These are phyloP conservation scores for Singerocomus inundabilis DNA, from an alignment of 1,284 basidiomycete species.

Conservation along the genomic window DNA sequence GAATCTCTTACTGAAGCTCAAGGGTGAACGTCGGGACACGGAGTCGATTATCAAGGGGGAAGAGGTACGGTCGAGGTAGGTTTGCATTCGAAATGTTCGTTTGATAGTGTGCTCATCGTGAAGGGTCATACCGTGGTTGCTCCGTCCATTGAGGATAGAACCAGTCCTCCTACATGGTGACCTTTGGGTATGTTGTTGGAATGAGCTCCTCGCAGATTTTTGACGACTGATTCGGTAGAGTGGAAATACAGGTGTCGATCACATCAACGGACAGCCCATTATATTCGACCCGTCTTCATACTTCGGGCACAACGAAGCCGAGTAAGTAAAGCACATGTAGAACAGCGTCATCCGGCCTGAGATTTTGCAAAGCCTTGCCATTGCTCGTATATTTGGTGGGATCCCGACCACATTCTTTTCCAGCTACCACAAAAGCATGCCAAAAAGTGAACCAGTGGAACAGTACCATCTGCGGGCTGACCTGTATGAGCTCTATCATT, in stretches of 20 bases:
- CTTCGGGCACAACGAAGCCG: constrained; percentile 85
- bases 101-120: constrained; percentile 9
- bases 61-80: constrained; percentile 57
- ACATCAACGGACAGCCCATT: constrained; percentile 54
- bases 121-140: constrained; percentile 76
- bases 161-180: constrained; percentile 86
- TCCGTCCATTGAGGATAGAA: constrained; percentile 58
- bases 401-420: constrained; percentile 70
- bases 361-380: constrained; percentile 58
- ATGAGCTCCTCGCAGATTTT: not conserved
- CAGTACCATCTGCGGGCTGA: constrained; percentile 71
- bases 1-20: constrained; percentile 60
- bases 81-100: constrained; percentile 6
- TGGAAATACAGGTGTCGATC: constrained; percentile 69
- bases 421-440: constrained; percentile 69
- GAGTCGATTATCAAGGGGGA: constrained; percentile 56
- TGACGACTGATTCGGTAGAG: constrained; percentile 44
- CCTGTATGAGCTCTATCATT: constrained; percentile 85
- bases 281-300: constrained; percentile 84
- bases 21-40: constrained; percentile 42
- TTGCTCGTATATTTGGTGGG: constrained; percentile 83
- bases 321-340: constrained; percentile 50
- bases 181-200: constrained; percentile 60
- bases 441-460: constrained; percentile 65
- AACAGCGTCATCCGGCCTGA: not conserved